Evolutionary conservation across 176 grass and related monocot genomes (phyloP).

Genomic region (Coix lacrymajobi): DNA sequence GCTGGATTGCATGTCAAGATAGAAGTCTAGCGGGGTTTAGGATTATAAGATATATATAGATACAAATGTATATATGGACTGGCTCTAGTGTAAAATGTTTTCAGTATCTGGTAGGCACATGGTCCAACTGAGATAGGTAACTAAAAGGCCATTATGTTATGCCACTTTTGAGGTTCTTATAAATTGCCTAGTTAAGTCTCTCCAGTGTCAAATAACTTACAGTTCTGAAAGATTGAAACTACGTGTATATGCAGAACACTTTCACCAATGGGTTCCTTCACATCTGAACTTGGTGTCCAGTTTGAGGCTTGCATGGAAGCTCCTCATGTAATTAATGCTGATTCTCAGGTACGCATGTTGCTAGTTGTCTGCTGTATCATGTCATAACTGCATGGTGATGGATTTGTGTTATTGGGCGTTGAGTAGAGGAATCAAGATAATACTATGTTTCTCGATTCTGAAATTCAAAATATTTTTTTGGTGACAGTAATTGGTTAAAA

Average conservation of each 20-base stretch:
- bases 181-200: conserved; percentile 12
- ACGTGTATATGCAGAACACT: conserved; percentile 60
- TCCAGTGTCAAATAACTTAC: neutral
- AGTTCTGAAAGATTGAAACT: conserved; percentile 9
- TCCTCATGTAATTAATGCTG: conserved; percentile 87
- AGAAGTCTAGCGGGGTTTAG: neutral
- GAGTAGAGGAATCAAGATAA: conserved; percentile 10
- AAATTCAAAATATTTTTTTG: neutral
- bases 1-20: neutral
- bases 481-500: neutral
- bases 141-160: conserved; percentile 6
- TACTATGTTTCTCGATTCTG: neutral
- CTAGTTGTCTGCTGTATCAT: neutral
- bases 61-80: too few relatives aligned
- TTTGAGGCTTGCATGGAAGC: conserved; percentile 93
- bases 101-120: conserved; percentile 1
- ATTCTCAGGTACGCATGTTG: conserved; percentile 61
- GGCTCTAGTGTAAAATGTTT: neutral
- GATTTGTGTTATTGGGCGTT: neutral
- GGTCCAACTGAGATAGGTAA: neutral
- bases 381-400: neutral
- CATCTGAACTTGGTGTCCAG: conserved; percentile 93
- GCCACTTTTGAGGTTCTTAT: neutral
- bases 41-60: neutral
- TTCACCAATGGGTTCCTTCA: conserved; percentile 93